phyloP scores from a whole-genome alignment of 345 rosid genomes.

The Dovyalis caffra region DNA sequence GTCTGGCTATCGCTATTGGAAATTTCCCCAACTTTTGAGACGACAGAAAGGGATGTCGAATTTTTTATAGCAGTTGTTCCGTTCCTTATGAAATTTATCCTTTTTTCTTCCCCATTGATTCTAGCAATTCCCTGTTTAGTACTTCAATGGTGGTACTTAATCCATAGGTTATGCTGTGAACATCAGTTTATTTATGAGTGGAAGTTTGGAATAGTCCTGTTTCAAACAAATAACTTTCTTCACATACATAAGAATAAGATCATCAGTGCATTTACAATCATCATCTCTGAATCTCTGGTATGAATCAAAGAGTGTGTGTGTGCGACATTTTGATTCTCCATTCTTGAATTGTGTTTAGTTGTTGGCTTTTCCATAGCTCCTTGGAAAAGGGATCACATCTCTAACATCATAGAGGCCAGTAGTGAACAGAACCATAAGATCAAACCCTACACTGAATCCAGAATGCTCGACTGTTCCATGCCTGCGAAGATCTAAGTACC shows the following conservation, averaged over 20 bases:
- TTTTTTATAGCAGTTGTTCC: conserved; percentile 66
- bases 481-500: conserved; percentile 79
- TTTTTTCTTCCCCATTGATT: conserved; percentile 67
- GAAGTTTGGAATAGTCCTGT: conserved; percentile 1
- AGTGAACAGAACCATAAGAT: conserved; percentile 63
- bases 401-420: conserved; percentile 74
- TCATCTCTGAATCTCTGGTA: too few species aligned
- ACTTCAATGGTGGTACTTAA: conserved; percentile 25
- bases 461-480: conserved; percentile 78
- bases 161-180: conserved; percentile 26
- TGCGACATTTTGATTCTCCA: too few species aligned
- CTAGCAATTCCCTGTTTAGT: conserved; percentile 18
- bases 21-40: conserved; percentile 52
- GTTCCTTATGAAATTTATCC: conserved; percentile 78
- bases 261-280: too few species aligned
- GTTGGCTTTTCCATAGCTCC: conserved; percentile 51
- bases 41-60: conserved; percentile 59
- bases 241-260: conserved; percentile 11
- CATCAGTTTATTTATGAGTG: too few species aligned
- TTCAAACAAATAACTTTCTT: neutral
- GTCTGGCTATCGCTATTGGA: conserved; percentile 58
- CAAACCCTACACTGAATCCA: conserved; percentile 69
- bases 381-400: conserved; percentile 82
- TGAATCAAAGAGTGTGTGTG: neutral
- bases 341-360: conserved; percentile 22